Conservation (phyloP, 441 rosid genomes). For the Populus trichocarpa region DNA sequence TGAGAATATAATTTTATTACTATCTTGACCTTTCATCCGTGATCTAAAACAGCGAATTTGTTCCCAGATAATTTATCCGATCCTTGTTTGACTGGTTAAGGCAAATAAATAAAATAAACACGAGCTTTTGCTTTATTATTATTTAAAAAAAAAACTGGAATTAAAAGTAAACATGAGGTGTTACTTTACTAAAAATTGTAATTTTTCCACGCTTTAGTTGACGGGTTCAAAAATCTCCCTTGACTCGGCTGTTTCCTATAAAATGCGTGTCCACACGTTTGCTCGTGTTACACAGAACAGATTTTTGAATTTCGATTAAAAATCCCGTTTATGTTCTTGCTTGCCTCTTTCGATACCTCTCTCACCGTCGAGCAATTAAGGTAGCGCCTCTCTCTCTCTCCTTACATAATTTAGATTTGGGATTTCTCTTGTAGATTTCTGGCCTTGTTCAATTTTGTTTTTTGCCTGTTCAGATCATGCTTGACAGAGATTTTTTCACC, state of each 20-base stretch:
- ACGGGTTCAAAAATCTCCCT: neutral
- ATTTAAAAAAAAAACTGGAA: too few species aligned
- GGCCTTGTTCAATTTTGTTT: slow-evolving; percentile 5
- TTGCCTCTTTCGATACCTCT: neutral
- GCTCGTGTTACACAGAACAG: neutral
- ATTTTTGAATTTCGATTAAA: neutral
- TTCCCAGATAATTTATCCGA: neutral
- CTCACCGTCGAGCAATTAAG: slow-evolving; percentile 14
- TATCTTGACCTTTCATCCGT: too few species aligned
- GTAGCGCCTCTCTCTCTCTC: neutral
- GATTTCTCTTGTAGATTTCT: neutral
- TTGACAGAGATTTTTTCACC: slow-evolving; percentile 86
- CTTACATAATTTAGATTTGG: neutral
- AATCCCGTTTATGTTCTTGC: slow-evolving; percentile 1
- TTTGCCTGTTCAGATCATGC: slow-evolving; percentile 33
- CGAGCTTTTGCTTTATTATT: too few species aligned
- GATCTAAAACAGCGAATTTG: neutral
- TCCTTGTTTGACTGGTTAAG: neutral
- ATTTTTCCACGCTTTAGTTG: slow-evolving; percentile 12
- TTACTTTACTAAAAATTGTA: neutral
- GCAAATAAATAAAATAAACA: too few species aligned
- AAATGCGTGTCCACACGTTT: neutral
- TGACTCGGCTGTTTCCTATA: neutral
- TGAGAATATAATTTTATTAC: neutral
- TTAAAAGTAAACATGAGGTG: neutral